Percentiles rank a stretch among this genome's conserved stretches.
Evolutionary conservation across 2,329 filamentous ascomycete species (phyloP).

Genomic region (Paecilomyces sp.): DNA sequence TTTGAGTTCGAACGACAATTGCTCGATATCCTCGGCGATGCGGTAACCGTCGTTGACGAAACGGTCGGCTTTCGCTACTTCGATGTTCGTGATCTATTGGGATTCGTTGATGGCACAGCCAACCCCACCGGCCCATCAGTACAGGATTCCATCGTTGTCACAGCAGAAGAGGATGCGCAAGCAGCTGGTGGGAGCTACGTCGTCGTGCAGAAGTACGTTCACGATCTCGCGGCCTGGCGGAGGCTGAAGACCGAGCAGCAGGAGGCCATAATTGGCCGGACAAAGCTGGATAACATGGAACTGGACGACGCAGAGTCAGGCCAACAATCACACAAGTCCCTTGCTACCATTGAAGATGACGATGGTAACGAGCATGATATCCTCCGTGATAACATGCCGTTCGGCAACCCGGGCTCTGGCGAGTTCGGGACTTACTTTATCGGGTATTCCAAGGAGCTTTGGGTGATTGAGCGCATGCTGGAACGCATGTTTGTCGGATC

Average conservation of each 20-base stretch:
- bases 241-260: constrained; percentile 44
- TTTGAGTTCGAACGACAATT: constrained; percentile 55
- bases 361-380: constrained; percentile 47
- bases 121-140: constrained; percentile 47
- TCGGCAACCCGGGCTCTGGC: constrained; percentile 45
- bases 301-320: constrained; percentile 43
- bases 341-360: constrained; percentile 48
- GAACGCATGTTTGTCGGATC: constrained; percentile 51
- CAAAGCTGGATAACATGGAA: constrained; percentile 52
- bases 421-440: constrained; percentile 56
- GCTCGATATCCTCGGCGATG: constrained; percentile 41
- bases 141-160: constrained; percentile 37
- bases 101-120: constrained; percentile 55
- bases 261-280: constrained; percentile 51
- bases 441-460: constrained; percentile 45
- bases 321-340: constrained; percentile 49
- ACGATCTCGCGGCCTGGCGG: constrained; percentile 45
- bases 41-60: constrained; percentile 45
- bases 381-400: constrained; percentile 55
- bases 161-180: constrained; percentile 32
- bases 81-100: constrained; percentile 51
- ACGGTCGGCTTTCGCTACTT: constrained; percentile 55
- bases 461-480: constrained; percentile 54
- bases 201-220: constrained; percentile 54
- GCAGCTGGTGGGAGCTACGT: constrained; percentile 49